These are phyloP conservation scores for Geosmithia morbida DNA, from an alignment of 2,329 filamentous ascomycete genomes.

Conservation along the genomic window DNA sequence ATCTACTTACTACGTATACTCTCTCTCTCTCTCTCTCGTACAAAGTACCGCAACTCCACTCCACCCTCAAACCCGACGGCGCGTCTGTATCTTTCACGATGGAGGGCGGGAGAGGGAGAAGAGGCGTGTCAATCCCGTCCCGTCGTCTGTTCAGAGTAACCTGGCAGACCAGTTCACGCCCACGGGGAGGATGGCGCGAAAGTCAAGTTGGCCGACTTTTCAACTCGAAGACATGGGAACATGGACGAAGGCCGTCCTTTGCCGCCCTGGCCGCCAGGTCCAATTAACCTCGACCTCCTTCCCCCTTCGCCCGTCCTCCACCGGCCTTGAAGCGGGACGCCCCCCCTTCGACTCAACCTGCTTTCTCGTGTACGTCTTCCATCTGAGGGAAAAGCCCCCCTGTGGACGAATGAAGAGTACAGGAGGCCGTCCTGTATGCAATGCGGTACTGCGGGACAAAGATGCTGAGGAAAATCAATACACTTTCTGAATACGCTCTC, in stretches of 20 bases:
- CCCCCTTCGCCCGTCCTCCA: no score
- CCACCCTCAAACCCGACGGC: neutral
- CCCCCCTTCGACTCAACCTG: no score
- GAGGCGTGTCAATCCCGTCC: neutral
- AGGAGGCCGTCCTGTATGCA: slow-evolving; percentile 1
- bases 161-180: no score
- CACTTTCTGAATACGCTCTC: no score
- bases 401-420: slow-evolving; percentile 1
- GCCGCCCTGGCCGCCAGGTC: neutral
- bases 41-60: neutral
- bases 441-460: slow-evolving; percentile 2
- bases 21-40: no score
- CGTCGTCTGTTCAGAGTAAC: no score
- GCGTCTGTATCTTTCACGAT: neutral
- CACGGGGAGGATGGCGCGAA: no score
- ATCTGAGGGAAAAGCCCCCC: neutral
- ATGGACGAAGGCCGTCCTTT: neutral
- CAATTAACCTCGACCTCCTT: neutral
- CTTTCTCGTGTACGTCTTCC: neutral
- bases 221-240: neutral
- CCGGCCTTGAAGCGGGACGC: no score
- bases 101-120: neutral
- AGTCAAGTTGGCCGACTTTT: no score
- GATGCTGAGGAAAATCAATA: no score
- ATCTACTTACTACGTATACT: no score